Percentiles rank a stretch among this genome's conserved stretches.
Evolutionary conservation across 2,329 filamentous ascomycete genomes (phyloP).

Genomic region (Fonsecaea multimorphosa): DNA sequence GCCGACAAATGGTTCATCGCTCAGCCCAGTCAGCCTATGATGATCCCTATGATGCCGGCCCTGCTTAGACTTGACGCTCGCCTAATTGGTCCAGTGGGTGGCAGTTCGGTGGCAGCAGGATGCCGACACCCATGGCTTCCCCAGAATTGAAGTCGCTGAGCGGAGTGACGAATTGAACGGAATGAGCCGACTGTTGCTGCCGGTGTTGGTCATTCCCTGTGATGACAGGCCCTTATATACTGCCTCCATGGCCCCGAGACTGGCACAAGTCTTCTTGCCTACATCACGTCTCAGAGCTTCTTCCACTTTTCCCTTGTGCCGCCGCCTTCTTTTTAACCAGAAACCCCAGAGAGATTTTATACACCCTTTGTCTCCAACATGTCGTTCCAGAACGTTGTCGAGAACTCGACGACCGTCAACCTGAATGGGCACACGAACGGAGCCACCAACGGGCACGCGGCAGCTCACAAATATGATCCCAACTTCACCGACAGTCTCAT

Average conservation of each 20-base stretch:
- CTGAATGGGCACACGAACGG: slow-evolving; percentile 9
- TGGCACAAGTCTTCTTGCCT: too few species aligned
- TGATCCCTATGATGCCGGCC: too few species aligned
- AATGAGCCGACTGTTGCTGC: not conserved
- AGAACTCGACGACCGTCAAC: slow-evolving; percentile 10
- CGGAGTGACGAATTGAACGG: not conserved
- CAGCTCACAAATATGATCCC: slow-evolving; percentile 67
- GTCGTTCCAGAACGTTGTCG: slow-evolving; percentile 17
- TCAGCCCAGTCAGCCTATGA: not conserved
- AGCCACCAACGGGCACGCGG: not conserved
- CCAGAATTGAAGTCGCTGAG: not conserved
- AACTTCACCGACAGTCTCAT: slow-evolving; percentile 77
- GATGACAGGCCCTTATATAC: not conserved
- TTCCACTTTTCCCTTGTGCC: not conserved
- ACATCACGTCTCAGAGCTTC: too few species aligned
- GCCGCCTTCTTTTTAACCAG: too few species aligned
- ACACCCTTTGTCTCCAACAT: not conserved
- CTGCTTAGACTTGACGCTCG: slow-evolving; percentile 8
- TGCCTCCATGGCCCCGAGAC: not conserved
- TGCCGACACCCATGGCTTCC: not conserved
- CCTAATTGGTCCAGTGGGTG: slow-evolving; percentile 5
- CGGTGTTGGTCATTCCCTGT: not conserved
- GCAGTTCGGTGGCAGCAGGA: not conserved
- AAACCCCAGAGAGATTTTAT: too few species aligned
- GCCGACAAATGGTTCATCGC: not conserved